phyloP scores from a whole-genome alignment of 495 filamentous ascomycete genomes.

The Lophiostoma macrostomum region DNA sequence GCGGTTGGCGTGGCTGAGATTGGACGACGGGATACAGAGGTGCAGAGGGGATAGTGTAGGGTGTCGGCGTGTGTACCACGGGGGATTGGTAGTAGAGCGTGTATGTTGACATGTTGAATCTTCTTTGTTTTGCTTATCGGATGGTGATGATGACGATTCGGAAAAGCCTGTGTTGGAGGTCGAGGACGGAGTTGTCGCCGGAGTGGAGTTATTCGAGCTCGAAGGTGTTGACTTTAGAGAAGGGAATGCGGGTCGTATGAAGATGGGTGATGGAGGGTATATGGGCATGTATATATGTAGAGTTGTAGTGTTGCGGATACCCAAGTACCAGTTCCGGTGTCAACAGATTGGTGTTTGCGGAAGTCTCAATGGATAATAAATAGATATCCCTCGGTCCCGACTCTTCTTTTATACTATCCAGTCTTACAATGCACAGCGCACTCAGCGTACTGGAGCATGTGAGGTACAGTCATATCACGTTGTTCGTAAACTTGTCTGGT shows the following conservation, averaged over 20 bases:
- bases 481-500: no score
- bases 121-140: background rate
- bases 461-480: constrained; percentile 6
- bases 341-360: no score
- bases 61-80: constrained; percentile 1
- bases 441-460: no score
- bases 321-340: background rate
- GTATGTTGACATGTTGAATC: constrained; percentile 3
- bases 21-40: constrained; percentile 1
- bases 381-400: no score
- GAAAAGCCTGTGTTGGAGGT: background rate
- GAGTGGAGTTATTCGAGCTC: background rate
- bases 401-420: no score
- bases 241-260: constrained; percentile 3
- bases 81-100: constrained; percentile 6
- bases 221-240: background rate
- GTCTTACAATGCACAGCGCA: no score
- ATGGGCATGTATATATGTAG: background rate
- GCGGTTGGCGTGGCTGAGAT: background rate
- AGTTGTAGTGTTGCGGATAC: background rate
- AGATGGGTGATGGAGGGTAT: background rate
- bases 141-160: background rate
- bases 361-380: no score
- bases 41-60: background rate
- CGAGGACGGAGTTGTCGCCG: background rate